phyloP scores from a whole-genome alignment of 2,329 filamentous ascomycete genomes.

The Calonectria leucothoes region DNA sequence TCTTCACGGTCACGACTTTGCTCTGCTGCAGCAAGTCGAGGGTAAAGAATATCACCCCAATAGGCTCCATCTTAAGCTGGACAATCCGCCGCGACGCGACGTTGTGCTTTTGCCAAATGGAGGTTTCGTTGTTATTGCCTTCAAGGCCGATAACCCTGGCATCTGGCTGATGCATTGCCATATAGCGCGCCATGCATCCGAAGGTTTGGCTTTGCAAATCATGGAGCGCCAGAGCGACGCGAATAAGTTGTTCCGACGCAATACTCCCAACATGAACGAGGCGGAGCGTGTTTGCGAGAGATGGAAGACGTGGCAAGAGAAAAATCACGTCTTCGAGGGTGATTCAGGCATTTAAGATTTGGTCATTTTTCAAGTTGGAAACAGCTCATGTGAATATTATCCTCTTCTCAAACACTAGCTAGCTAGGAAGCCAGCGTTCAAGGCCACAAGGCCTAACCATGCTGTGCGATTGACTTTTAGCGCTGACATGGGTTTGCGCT shows the following conservation, averaged over 20 bases:
- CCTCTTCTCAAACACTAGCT: no score
- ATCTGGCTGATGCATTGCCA: constrained; percentile 62
- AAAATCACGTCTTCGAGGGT: neutral
- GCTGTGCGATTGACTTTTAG: no score
- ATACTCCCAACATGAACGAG: neutral
- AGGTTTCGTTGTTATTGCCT: constrained; percentile 59
- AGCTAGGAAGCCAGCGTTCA: no score
- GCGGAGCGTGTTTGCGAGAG: neutral
- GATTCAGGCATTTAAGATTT: neutral
- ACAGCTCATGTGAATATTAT: no score
- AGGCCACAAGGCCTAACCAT: no score
- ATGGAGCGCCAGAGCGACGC: constrained; percentile 24
- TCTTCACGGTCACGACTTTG: constrained; percentile 40
- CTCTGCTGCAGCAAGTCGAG: constrained; percentile 30
- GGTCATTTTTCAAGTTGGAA: no score
- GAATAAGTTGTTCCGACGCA: neutral
- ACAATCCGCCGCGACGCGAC: constrained; percentile 63
- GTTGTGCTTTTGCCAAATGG: constrained; percentile 56
- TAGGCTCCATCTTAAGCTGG: constrained; percentile 28
- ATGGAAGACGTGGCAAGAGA: neutral
- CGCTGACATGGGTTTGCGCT: no score
- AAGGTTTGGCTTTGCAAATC: constrained; percentile 35
- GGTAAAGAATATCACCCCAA: constrained; percentile 17
- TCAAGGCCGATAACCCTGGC: constrained; percentile 60
- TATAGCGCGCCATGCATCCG: constrained; percentile 59